A percentile compares a stretch with the other conserved stretches of the same genome.
Evolutionary conservation across 805 yeast genomes (phyloP).

Genomic region (Metschnikowia colocasiae): DNA sequence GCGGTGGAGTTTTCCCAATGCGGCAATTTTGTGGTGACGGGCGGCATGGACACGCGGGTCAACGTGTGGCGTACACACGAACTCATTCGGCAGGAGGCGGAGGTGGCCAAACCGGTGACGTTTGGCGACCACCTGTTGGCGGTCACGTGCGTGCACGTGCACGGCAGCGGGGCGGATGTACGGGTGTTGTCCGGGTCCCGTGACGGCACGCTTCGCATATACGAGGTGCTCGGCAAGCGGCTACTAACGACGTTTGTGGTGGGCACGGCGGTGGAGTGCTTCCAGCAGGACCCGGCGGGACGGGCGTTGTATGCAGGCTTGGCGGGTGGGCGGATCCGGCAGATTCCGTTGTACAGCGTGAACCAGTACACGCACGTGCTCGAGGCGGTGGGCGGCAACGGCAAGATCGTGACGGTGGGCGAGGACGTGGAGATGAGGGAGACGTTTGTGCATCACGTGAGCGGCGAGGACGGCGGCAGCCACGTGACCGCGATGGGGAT

Average conservation of each 20-base stretch:
- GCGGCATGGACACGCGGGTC: constrained; percentile 79
- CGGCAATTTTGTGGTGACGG: constrained; percentile 62
- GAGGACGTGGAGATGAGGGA: constrained; percentile 46
- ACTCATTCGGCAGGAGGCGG: constrained; percentile 40
- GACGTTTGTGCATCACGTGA: constrained; percentile 51
- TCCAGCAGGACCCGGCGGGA: constrained; percentile 75
- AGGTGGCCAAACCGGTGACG: constrained; percentile 51
- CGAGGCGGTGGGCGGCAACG: constrained; percentile 60
- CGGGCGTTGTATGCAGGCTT: constrained; percentile 72
- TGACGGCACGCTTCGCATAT: constrained; percentile 74
- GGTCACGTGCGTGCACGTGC: constrained; percentile 44
- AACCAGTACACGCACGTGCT: constrained; percentile 38
- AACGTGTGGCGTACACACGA: constrained; percentile 71
- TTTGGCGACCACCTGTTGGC: constrained; percentile 61
- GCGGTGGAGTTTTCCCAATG: constrained; percentile 57
- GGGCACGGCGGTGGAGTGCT: constrained; percentile 50
- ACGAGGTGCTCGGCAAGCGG: constrained; percentile 46
- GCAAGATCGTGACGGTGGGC: constrained; percentile 48
- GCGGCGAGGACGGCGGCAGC: background rate
- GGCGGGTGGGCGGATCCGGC: constrained; percentile 55
- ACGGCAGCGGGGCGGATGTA: constrained; percentile 57
- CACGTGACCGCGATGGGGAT: constrained; percentile 53
- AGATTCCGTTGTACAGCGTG: constrained; percentile 47
- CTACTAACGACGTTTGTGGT: constrained; percentile 71
- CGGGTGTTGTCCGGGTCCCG: constrained; percentile 64